Evolutionary conservation across 2,329 filamentous ascomycete species (phyloP).

Genomic region (Taxawa tesnikishii): DNA sequence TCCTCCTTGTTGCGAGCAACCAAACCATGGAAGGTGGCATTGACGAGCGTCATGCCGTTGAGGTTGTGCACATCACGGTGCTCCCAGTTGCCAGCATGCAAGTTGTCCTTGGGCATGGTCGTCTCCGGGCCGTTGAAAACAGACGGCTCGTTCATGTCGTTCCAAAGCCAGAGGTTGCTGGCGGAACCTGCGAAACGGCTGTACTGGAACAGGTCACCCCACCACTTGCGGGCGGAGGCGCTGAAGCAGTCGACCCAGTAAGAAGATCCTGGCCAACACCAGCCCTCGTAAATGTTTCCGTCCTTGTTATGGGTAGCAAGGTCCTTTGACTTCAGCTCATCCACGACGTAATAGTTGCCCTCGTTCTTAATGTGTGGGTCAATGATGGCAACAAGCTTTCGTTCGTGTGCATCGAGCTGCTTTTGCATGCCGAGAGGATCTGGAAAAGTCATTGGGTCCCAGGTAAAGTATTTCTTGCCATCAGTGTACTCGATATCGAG

Average conservation of each 20-base stretch:
- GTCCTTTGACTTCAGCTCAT: slow-evolving; percentile 73
- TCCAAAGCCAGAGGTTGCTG: slow-evolving; percentile 90
- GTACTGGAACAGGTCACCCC: slow-evolving; percentile 79
- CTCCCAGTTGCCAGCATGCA: slow-evolving; percentile 87
- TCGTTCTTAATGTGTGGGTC: slow-evolving; percentile 97
- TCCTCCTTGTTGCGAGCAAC: slow-evolving; percentile 78
- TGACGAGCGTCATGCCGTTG: slow-evolving; percentile 90
- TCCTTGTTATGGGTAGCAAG: slow-evolving; percentile 86
- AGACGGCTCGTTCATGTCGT: slow-evolving; percentile 99
- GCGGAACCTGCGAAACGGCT: slow-evolving; percentile 75
- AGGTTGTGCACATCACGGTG: slow-evolving; percentile 94
- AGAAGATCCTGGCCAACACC: slow-evolving; percentile 97
- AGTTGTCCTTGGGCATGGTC: slow-evolving; percentile 97
- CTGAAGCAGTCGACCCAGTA: slow-evolving; percentile 97
- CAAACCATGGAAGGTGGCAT: slow-evolving; percentile 80
- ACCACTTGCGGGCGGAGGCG: slow-evolving; percentile 83
- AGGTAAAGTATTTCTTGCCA: slow-evolving; percentile 96
- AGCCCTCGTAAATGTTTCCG: slow-evolving; percentile 78
- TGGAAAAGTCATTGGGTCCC: slow-evolving; percentile 79
- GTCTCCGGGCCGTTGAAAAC: slow-evolving; percentile 98
- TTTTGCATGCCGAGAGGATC: slow-evolving; percentile 80
- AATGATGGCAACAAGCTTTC: slow-evolving; percentile 88
- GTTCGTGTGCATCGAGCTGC: slow-evolving; percentile 70
- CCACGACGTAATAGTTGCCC: slow-evolving; percentile 60
- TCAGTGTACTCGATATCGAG: slow-evolving; percentile 97